A percentile compares a stretch with the other conserved stretches of the same genome.
Evolutionary conservation across 208 protist species (phyloP).

Genomic region (Trypanosoma scelopori): DNA sequence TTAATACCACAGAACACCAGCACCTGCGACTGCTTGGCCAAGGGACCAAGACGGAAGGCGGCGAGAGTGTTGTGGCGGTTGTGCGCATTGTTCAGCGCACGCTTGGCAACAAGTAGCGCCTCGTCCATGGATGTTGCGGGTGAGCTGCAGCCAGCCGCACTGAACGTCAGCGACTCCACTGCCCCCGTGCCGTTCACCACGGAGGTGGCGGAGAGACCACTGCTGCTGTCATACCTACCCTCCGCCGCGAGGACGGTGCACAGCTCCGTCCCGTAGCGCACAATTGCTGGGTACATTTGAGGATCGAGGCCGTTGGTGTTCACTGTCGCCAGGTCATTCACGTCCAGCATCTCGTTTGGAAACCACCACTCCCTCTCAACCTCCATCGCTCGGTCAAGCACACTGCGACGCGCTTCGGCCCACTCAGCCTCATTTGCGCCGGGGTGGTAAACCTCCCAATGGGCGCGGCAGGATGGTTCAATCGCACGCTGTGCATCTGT

Average conservation of each 20-base stretch:
- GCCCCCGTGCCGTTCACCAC: slow-evolving; percentile 75
- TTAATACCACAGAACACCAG: slow-evolving; percentile 69
- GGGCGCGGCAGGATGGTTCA: slow-evolving; percentile 54
- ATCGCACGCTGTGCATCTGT: slow-evolving; percentile 53
- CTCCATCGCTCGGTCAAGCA: slow-evolving; percentile 56
- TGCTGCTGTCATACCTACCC: slow-evolving; percentile 23
- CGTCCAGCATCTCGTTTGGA: slow-evolving; percentile 72
- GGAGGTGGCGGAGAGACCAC: slow-evolving; percentile 42
- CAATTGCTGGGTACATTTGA: slow-evolving; percentile 43
- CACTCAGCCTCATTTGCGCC: slow-evolving; percentile 78
- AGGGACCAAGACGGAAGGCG: slow-evolving; percentile 51
- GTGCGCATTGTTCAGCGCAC: slow-evolving; percentile 62
- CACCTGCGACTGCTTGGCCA: slow-evolving; percentile 72
- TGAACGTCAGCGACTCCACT: slow-evolving; percentile 41
- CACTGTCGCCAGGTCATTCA: slow-evolving; percentile 45
- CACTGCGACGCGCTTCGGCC: slow-evolving; percentile 57
- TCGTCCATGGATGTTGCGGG: slow-evolving; percentile 51
- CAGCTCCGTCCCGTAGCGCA: slow-evolving; percentile 72
- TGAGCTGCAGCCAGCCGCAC: slow-evolving; percentile 28
- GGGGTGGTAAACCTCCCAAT: slow-evolving; percentile 80
- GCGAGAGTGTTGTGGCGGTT: slow-evolving; percentile 68
- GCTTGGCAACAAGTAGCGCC: slow-evolving; percentile 48
- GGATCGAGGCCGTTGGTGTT: slow-evolving; percentile 30
- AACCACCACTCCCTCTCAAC: slow-evolving; percentile 85
- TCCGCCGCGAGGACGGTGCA: slow-evolving; percentile 53